Percentiles rank a stretch among this genome's conserved stretches.
phyloP scores from a whole-genome alignment of 163 green algal species.

The Chlamydomonas reinhardtii region DNA sequence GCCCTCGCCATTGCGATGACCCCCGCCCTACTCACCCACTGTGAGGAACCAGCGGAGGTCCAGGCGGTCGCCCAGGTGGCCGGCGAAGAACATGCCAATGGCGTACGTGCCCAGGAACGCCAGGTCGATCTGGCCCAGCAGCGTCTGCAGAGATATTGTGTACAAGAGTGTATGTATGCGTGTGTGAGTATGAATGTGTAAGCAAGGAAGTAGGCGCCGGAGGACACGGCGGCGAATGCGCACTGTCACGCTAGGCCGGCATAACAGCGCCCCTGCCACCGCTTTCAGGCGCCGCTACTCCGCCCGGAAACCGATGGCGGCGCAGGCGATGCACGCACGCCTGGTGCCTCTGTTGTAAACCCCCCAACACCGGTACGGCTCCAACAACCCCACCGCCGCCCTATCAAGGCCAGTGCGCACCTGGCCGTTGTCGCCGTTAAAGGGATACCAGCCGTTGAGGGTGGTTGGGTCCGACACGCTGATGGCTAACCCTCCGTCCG shows the following conservation, averaged over 20 bases:
- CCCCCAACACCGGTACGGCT: too few species aligned
- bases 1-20: too few species aligned
- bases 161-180: not conserved
- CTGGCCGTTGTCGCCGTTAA: constrained; percentile 87
- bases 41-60: constrained; percentile 92
- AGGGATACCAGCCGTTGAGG: constrained; percentile 87
- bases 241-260: too few species aligned
- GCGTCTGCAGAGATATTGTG: constrained; percentile 62
- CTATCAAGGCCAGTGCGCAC: too few species aligned
- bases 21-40: constrained; percentile 49
- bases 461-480: constrained; percentile 30
- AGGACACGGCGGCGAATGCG: too few species aligned
- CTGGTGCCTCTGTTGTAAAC: too few species aligned
- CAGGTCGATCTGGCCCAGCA: constrained; percentile 90
- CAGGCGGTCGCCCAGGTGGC: constrained; percentile 90
- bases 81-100: constrained; percentile 92
- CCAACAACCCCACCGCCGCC: too few species aligned
- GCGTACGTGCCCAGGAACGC: constrained; percentile 92
- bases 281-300: too few species aligned
- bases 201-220: too few species aligned
- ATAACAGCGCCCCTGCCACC: too few species aligned
- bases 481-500: constrained; percentile 26
- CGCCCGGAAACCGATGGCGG: too few species aligned
- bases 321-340: too few species aligned
- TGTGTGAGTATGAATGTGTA: not conserved